Conservation (phyloP, 306 rosid species). For the Amphicarpaea edgeworthii region DNA sequence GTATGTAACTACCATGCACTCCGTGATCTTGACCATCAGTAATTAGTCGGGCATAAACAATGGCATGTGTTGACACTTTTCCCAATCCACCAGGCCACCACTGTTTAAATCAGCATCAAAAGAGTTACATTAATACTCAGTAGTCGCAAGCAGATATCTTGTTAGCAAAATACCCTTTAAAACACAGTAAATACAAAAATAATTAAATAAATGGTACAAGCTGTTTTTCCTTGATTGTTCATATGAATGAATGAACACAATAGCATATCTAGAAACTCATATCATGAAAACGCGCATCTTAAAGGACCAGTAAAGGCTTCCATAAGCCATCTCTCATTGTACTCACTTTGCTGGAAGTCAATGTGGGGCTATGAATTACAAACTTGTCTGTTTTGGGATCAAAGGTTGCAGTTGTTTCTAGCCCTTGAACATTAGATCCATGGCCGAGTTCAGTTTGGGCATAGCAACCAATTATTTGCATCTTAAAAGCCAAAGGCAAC, state of each 20-base stretch:
- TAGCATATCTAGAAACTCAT: conserved; percentile 23
- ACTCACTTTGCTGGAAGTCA: conserved; percentile 96
- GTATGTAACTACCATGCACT: conserved; percentile 75
- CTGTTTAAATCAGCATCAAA: conserved; percentile 58
- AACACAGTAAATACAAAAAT: conserved; percentile 22
- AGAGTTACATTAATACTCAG: conserved; percentile 41
- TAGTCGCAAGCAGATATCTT: conserved; percentile 11
- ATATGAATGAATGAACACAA: conserved; percentile 26
- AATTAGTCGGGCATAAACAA: conserved; percentile 83
- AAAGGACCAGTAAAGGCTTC: conserved; percentile 28
- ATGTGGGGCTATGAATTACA: conserved; percentile 87
- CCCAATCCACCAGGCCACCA: conserved; percentile 99
- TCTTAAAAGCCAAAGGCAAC: conserved; percentile 85
- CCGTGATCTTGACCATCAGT: conserved; percentile 78
- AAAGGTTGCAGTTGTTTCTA: conserved; percentile 96
- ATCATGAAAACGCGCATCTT: conserved; percentile 17
- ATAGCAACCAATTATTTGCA: conserved; percentile 99
- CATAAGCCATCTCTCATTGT: conserved; percentile 27
- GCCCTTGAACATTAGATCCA: conserved; percentile 98
- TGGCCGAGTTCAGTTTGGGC: conserved; percentile 99
- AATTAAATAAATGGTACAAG: neutral
- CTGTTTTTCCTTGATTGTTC: conserved; percentile 7
- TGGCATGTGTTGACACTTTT: conserved; percentile 84
- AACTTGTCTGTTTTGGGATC: conserved; percentile 90
- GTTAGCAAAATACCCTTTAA: conserved; percentile 11